Evolutionary conservation across 768 basidiomycete species (phyloP).

Genomic region (Coprinellus aureogranulatus): DNA sequence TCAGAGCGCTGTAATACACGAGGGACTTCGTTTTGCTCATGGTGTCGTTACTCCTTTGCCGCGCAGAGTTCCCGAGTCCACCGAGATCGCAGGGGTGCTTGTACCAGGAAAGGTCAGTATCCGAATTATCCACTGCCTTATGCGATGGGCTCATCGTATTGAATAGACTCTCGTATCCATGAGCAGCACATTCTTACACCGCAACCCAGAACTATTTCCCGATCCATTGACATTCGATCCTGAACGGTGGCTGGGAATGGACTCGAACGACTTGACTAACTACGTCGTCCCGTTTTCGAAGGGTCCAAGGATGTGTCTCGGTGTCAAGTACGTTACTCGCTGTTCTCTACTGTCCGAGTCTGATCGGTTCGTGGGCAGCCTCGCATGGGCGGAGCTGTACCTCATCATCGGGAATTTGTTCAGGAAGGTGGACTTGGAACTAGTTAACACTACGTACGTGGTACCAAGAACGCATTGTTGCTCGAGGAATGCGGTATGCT

Average conservation of each 20-base stretch:
- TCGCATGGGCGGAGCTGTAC: conserved; percentile 33
- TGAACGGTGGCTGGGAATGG: conserved; percentile 41
- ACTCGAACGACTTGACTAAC: conserved; percentile 35
- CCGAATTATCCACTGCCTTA: not conserved
- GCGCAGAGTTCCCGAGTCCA: conserved; percentile 33
- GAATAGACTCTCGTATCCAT: conserved; percentile 40
- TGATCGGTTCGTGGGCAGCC: conserved; percentile 14
- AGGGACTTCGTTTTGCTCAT: conserved; percentile 41
- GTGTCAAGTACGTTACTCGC: conserved; percentile 38
- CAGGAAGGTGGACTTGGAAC: conserved; percentile 26
- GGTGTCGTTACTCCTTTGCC: conserved; percentile 39
- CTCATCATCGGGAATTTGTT: conserved; percentile 32
- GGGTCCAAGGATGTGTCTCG: conserved; percentile 44
- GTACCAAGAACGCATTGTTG: too few species aligned
- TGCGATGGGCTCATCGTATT: not conserved
- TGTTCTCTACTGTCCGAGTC: not conserved
- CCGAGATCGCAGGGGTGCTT: conserved; percentile 31
- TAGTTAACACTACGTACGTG: conserved; percentile 14
- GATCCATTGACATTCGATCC: conserved; percentile 39
- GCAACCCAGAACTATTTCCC: conserved; percentile 38
- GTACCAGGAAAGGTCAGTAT: conserved; percentile 39
- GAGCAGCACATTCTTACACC: conserved; percentile 38
- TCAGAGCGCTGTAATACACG: conserved; percentile 49
- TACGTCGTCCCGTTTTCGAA: conserved; percentile 44
- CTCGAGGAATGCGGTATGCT: too few species aligned